A percentile compares a stretch with the other conserved stretches of the same genome.
phyloP scores from a whole-genome alignment of 2,329 filamentous ascomycete genomes.

The Apiospora phragmitis region DNA sequence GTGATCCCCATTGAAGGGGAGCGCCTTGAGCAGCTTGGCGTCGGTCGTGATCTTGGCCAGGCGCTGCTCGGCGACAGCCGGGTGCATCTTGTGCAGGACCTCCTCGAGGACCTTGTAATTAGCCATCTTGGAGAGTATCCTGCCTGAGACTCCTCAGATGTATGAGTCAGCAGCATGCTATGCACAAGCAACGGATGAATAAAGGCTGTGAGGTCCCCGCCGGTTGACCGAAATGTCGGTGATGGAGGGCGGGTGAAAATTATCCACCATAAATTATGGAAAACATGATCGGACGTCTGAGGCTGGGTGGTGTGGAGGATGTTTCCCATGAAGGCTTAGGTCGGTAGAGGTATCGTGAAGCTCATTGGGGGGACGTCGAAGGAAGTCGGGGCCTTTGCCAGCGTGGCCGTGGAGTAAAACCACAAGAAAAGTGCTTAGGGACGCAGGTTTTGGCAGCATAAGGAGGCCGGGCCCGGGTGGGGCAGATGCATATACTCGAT shows the following conservation, averaged over 20 bases:
- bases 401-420: neutral
- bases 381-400: neutral
- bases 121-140: neutral
- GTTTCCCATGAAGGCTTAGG: neutral
- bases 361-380: neutral
- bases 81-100: neutral
- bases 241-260: neutral
- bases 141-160: neutral
- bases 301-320: neutral
- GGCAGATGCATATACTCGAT: neutral
- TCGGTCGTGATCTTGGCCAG: neutral
- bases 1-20: neutral
- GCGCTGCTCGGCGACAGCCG: neutral
- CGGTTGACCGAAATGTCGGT: neutral
- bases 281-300: neutral
- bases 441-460: neutral
- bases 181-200: neutral
- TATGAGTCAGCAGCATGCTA: neutral
- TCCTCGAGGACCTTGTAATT: neutral
- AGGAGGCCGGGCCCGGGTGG: neutral
- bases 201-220: neutral
- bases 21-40: neutral
- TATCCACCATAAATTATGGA: neutral
- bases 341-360: neutral
- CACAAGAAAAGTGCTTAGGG: neutral